A percentile compares a stretch with the other conserved stretches of the same genome.
These are phyloP conservation scores for Mrakia gelida DNA, from an alignment of 768 basidiomycete genomes.

Conservation along the genomic window DNA sequence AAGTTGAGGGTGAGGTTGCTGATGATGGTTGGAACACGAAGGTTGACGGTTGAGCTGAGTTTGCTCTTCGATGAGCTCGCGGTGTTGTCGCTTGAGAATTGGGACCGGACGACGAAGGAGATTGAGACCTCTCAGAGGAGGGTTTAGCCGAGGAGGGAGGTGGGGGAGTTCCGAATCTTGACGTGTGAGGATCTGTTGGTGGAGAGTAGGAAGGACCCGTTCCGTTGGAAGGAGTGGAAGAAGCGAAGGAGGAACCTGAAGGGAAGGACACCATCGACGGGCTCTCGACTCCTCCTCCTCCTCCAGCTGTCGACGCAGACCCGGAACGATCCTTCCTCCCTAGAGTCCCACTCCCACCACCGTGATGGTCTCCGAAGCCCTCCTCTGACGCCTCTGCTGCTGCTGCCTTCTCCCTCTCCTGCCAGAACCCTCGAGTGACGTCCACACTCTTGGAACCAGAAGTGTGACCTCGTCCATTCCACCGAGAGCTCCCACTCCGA, in stretches of 20 bases:
- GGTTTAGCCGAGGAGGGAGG: neutral
- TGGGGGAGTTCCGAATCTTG: neutral
- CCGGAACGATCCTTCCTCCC: neutral
- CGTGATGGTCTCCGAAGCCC: neutral
- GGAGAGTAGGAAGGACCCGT: slow-evolving; percentile 25
- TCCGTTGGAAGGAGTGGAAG: slow-evolving; percentile 5
- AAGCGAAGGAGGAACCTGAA: slow-evolving; percentile 22
- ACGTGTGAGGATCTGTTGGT: neutral
- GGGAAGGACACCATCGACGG: neutral
- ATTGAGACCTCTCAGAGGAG: neutral
- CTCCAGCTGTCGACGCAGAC: neutral
- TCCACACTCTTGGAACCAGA: slow-evolving; percentile 30
- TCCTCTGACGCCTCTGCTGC: slow-evolving; percentile 13
- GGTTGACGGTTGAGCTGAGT: slow-evolving; percentile 27
- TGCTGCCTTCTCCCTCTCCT: slow-evolving; percentile 25
- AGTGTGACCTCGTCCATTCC: slow-evolving; percentile 20
- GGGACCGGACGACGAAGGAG: neutral
- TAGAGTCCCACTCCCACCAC: neutral
- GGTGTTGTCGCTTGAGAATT: slow-evolving; percentile 1
- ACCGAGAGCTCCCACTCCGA: neutral
- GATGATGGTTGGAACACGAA: slow-evolving; percentile 25
- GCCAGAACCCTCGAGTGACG: slow-evolving; percentile 31
- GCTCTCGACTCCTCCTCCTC: neutral
- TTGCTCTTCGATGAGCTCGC: slow-evolving; percentile 8
- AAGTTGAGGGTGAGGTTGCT: neutral